phyloP scores from a whole-genome alignment of 164 flowering plant genomes.

The Liriodendron chinense region DNA sequence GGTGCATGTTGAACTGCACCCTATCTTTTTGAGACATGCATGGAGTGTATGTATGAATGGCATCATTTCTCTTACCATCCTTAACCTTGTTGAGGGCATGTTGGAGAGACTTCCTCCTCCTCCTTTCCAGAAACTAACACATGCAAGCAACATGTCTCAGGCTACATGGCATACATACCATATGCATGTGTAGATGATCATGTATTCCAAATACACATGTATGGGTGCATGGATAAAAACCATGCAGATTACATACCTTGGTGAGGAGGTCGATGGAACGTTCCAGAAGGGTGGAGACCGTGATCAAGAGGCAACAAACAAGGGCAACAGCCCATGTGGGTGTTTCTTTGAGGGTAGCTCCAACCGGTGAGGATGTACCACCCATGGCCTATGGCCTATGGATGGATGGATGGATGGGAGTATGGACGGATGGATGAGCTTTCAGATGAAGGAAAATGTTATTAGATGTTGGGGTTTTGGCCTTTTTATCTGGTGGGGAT shows the following conservation, averaged over 20 bases:
- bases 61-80: slow-evolving; percentile 34
- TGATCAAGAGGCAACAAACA: slow-evolving; percentile 42
- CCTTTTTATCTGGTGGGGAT: no score
- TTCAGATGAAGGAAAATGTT: no score
- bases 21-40: not conserved
- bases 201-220: not conserved
- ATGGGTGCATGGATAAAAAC: not conserved
- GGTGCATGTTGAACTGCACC: not conserved
- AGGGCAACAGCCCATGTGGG: slow-evolving; percentile 69
- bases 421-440: not conserved
- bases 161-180: not conserved
- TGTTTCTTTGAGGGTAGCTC: slow-evolving; percentile 37
- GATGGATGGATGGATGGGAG: not conserved
- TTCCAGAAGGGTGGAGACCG: slow-evolving; percentile 45
- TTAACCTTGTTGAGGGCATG: slow-evolving; percentile 44
- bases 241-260: slow-evolving; percentile 22
- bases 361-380: not conserved
- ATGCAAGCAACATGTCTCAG: not conserved
- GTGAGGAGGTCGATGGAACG: slow-evolving; percentile 38
- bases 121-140: slow-evolving; percentile 9
- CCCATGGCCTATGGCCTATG: not conserved
- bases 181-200: not conserved
- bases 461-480: no score
- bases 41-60: not conserved
- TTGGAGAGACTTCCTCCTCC: slow-evolving; percentile 13